Conservation (phyloP, 208 protist species). For the Leishmania lainsoni region DNA sequence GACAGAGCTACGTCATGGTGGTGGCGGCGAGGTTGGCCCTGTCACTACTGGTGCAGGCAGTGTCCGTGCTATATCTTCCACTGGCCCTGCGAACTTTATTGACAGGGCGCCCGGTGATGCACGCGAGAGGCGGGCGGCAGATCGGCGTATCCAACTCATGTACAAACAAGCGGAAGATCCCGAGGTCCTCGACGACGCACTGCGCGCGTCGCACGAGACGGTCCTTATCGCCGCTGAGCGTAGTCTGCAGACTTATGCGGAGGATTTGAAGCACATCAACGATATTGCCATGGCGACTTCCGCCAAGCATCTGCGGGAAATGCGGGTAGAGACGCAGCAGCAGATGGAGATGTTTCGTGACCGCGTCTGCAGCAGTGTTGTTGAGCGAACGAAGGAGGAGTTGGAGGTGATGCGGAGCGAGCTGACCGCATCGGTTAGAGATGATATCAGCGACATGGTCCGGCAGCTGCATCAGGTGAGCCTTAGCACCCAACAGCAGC, state of each 20-base stretch:
- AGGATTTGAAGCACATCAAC: conserved; percentile 63
- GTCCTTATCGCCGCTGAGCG: conserved; percentile 59
- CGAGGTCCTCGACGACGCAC: conserved; percentile 34
- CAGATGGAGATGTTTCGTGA: conserved; percentile 63
- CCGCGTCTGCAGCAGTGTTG: conserved; percentile 37
- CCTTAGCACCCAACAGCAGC: conserved; percentile 31
- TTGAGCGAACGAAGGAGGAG: conserved; percentile 49
- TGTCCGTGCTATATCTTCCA: neutral
- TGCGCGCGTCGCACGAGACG: conserved; percentile 43
- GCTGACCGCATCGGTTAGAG: conserved; percentile 36
- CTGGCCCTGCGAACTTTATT: neutral
- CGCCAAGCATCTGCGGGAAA: conserved; percentile 57
- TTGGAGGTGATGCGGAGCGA: conserved; percentile 54
- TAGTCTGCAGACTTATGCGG: conserved; percentile 59
- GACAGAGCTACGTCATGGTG: conserved; percentile 40
- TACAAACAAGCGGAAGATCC: conserved; percentile 31
- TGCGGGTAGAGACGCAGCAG: conserved; percentile 41
- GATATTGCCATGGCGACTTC: conserved; percentile 63
- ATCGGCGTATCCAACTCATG: conserved; percentile 29
- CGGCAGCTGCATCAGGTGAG: conserved; percentile 46
- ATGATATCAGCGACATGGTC: conserved; percentile 45
- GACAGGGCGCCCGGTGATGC: neutral
- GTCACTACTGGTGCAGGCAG: neutral
- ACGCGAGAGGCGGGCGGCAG: conserved; percentile 20
- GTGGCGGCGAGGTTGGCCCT: neutral